A percentile compares a stretch with the other conserved stretches of the same genome.
Conservation (phyloP, 106 monocot genomes). For the Acanthochlamys bracteata region DNA sequence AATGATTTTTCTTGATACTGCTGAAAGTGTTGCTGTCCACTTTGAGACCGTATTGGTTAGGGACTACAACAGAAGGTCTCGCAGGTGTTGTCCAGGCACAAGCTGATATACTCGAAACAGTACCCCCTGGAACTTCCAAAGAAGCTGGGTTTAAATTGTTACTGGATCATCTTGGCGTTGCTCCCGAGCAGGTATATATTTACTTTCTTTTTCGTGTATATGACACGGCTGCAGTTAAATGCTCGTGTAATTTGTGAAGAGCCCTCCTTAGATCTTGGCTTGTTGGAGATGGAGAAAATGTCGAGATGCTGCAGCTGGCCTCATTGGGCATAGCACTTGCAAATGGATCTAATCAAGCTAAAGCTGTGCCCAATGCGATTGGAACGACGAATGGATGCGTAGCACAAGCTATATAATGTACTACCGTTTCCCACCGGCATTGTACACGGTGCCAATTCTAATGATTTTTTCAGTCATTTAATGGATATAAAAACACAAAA, state of each 20-base stretch:
- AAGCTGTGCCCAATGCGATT: conserved; percentile 66
- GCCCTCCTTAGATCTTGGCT: conserved; percentile 56
- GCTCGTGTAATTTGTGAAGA: background rate
- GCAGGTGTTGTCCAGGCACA: conserved; percentile 67
- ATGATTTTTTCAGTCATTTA: too few species aligned
- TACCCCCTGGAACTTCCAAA: conserved; percentile 71
- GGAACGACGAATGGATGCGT: conserved; percentile 83
- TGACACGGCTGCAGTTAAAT: background rate
- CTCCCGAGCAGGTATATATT: conserved; percentile 55
- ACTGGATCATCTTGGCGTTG: conserved; percentile 64
- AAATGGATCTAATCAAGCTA: conserved; percentile 82
- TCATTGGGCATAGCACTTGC: conserved; percentile 72
- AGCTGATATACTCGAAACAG: conserved; percentile 81
- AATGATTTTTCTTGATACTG: conserved; percentile 55
- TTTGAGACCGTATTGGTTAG: conserved; percentile 72
- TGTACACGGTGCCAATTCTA: background rate
- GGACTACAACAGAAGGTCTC: conserved; percentile 39
- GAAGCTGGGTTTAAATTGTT: conserved; percentile 61
- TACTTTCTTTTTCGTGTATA: background rate
- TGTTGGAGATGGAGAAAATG: conserved; percentile 93
- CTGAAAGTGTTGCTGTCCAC: conserved; percentile 54
- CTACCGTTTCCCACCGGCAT: background rate
- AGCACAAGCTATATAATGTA: conserved; percentile 47
- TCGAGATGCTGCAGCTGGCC: conserved; percentile 88
- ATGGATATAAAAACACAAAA: too few species aligned